These are phyloP conservation scores for Pseudogymnoascus sp. DNA, from an alignment of 2,329 filamentous ascomycete genomes.

Conservation along the genomic window DNA sequence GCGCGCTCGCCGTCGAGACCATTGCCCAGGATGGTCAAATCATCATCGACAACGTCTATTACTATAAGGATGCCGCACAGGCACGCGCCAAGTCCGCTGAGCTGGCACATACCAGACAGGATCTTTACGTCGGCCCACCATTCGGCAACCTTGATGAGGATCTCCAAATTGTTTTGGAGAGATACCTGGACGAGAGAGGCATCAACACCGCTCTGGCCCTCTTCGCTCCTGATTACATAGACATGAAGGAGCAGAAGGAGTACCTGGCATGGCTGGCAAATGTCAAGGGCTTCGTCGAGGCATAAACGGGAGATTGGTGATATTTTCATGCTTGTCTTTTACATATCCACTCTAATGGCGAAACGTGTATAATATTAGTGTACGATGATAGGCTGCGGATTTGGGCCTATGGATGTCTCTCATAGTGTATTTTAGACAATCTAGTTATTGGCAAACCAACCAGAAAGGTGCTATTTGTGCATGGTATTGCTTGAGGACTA, in stretches of 20 bases:
- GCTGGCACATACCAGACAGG: conserved; percentile 66
- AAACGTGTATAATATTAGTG: conserved; percentile 9
- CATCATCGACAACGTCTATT: conserved; percentile 83
- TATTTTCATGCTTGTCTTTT: conserved; percentile 1
- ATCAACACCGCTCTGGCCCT: conserved; percentile 79
- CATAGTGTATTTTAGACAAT: background rate
- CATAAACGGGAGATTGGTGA: conserved; percentile 34
- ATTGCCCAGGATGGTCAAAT: conserved; percentile 79
- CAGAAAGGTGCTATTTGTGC: background rate
- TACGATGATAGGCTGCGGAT: background rate
- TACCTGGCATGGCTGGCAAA: conserved; percentile 85
- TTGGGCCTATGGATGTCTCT: background rate
- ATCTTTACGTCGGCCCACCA: conserved; percentile 81
- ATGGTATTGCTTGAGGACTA: background rate
- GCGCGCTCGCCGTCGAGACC: conserved; percentile 80
- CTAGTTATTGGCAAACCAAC: background rate
- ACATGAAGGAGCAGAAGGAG: conserved; percentile 97
- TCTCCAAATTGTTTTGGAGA: conserved; percentile 83
- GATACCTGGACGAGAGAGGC: conserved; percentile 90
- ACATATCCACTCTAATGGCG: conserved; percentile 10
- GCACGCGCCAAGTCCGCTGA: conserved; percentile 72
- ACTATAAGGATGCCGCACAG: conserved; percentile 71
- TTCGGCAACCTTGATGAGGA: conserved; percentile 95
- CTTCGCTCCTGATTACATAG: conserved; percentile 93
- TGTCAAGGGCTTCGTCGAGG: conserved; percentile 78